Conservation (phyloP, 2,329 filamentous ascomycete genomes). For the Xylaria sp. region DNA sequence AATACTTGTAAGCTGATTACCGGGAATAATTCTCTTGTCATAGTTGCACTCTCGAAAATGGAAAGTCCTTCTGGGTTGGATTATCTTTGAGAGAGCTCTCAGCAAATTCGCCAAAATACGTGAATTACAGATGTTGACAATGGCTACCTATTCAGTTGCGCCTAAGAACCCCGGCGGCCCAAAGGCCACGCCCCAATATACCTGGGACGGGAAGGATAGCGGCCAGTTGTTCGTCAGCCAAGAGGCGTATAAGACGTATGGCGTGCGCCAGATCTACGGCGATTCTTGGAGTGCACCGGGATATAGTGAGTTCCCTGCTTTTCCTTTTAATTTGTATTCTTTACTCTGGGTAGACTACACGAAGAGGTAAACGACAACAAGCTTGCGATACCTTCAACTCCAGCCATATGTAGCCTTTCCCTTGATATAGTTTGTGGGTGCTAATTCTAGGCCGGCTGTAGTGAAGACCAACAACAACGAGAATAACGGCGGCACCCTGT, state of each 20-base stretch:
- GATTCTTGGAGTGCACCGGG: constrained; percentile 57
- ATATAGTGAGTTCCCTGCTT: constrained; percentile 23
- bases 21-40: too few species aligned
- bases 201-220: constrained; percentile 56
- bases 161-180: constrained; percentile 54
- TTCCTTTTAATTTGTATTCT: not conserved
- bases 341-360: too few species aligned
- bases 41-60: not conserved
- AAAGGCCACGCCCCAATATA: constrained; percentile 52
- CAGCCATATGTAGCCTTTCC: not conserved
- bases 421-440: too few species aligned
- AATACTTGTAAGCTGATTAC: constrained; percentile 43
- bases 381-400: not conserved
- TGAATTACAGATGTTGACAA: not conserved
- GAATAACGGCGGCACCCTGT: constrained; percentile 52
- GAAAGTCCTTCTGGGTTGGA: not conserved
- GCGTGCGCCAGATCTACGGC: constrained; percentile 51
- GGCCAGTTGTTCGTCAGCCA: constrained; percentile 61
- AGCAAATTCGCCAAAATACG: not conserved
- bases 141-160: constrained; percentile 44
- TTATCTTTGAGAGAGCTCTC: not conserved
- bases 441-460: constrained; percentile 2
- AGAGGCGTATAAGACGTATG: constrained; percentile 54
- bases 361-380: not conserved
- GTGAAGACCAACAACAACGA: constrained; percentile 57